A percentile compares a stretch with the other conserved stretches of the same genome.
Conservation (phyloP, 192 early-diverging fungal genomes). For the Backusella mclennaniae region DNA sequence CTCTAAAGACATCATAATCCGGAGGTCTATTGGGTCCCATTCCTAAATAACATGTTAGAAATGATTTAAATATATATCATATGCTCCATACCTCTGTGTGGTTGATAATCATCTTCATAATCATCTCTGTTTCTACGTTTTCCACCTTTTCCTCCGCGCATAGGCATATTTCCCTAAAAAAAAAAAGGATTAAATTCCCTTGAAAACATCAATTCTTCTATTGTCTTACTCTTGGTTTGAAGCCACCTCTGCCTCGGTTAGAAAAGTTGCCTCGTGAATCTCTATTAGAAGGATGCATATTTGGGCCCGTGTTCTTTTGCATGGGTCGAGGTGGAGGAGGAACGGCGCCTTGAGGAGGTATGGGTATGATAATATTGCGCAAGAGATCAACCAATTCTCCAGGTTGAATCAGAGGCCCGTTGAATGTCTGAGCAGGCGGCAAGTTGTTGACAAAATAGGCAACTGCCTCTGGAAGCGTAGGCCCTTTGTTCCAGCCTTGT, state of each 20-base stretch:
- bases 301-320: constrained; percentile 14
- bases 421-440: constrained; percentile 41
- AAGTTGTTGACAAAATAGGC: constrained; percentile 46
- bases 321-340: not conserved
- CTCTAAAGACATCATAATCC: constrained; percentile 53
- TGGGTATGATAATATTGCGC: constrained; percentile 39
- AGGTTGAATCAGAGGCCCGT: constrained; percentile 43
- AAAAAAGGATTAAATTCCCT: not conserved
- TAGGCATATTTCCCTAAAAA: constrained; percentile 13
- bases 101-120: constrained; percentile 41
- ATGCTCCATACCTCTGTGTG: constrained; percentile 13
- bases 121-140: constrained; percentile 46
- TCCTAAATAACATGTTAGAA: constrained; percentile 11
- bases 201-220: too few species aligned
- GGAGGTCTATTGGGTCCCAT: constrained; percentile 56
- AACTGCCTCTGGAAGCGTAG: constrained; percentile 43
- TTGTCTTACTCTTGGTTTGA: constrained; percentile 31
- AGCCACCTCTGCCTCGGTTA: constrained; percentile 24
- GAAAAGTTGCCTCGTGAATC: constrained; percentile 18
- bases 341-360: constrained; percentile 22
- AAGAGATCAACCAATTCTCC: constrained; percentile 44
- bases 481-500: not conserved
- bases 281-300: constrained; percentile 19
- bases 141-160: constrained; percentile 27
- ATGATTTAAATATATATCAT: not conserved